Evolutionary conservation across 495 filamentous ascomycete genomes (phyloP).

Genomic region (Pseudoneurospora amorphoporcata): DNA sequence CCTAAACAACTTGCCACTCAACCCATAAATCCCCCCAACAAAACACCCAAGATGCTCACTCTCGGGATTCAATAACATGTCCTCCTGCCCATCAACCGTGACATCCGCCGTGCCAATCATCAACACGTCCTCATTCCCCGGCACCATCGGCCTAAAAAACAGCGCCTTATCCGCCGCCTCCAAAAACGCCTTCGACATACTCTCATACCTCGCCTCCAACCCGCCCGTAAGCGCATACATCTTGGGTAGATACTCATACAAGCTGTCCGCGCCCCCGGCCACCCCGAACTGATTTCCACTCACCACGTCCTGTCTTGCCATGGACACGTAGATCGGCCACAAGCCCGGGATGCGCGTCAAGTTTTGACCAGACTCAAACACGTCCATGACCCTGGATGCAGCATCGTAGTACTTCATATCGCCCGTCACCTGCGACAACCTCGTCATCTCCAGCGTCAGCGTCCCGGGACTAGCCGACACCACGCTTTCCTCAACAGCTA

Average conservation of each 20-base stretch:
- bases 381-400: constrained; percentile 67
- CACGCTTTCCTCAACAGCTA: constrained; percentile 21
- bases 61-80: constrained; percentile 20
- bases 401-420: constrained; percentile 88
- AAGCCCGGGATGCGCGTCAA: constrained; percentile 65
- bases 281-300: constrained; percentile 48
- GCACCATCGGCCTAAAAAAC: constrained; percentile 71
- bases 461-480: constrained; percentile 35
- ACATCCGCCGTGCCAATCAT: constrained; percentile 43
- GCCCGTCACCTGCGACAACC: constrained; percentile 75
- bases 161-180: constrained; percentile 56
- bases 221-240: constrained; percentile 64
- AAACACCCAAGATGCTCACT: constrained; percentile 56
- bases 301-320: constrained; percentile 26
- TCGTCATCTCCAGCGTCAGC: constrained; percentile 76
- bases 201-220: constrained; percentile 57
- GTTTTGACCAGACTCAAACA: constrained; percentile 60
- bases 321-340: constrained; percentile 72
- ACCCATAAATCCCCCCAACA: constrained; percentile 71
- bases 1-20: constrained; percentile 66
- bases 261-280: constrained; percentile 68
- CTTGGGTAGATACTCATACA: constrained; percentile 86
- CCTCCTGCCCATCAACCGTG: constrained; percentile 12
- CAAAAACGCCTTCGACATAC: constrained; percentile 62
- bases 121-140: constrained; percentile 55